Conservation (phyloP, 2,329 filamentous ascomycete genomes). For the Colletotrichum endophyticum region DNA sequence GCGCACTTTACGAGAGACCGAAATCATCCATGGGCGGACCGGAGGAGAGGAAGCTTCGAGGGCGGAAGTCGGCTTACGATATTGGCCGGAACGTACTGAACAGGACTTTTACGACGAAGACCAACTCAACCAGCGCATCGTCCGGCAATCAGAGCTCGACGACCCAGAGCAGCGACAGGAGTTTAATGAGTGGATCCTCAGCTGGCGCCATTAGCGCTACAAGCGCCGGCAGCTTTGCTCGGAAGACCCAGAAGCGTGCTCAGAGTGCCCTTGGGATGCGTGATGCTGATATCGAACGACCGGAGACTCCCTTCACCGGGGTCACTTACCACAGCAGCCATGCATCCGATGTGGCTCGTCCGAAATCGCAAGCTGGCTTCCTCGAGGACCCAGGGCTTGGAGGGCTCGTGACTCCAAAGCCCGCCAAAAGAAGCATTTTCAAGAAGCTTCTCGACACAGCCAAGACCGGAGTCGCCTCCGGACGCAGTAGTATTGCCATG, state of each 20-base stretch:
- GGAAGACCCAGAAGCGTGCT: constrained; percentile 69
- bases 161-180: constrained; percentile 80
- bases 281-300: constrained; percentile 59
- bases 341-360: constrained; percentile 64
- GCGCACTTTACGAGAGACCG: constrained; percentile 54
- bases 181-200: constrained; percentile 91
- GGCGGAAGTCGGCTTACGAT: constrained; percentile 81
- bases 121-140: constrained; percentile 80
- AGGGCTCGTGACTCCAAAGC: constrained; percentile 76
- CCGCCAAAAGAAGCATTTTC: constrained; percentile 88
- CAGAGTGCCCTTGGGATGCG: constrained; percentile 70
- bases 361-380: constrained; percentile 71
- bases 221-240: constrained; percentile 90
- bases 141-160: constrained; percentile 74
- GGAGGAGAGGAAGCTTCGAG: constrained; percentile 53
- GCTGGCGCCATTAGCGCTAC: constrained; percentile 92
- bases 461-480: constrained; percentile 91
- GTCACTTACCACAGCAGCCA: constrained; percentile 94
- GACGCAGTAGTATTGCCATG: constrained; percentile 81
- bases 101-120: constrained; percentile 88
- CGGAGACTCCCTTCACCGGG: constrained; percentile 72
- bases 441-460: constrained; percentile 94
- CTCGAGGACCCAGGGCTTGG: constrained; percentile 76
- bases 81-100: constrained; percentile 72
- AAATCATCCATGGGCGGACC: constrained; percentile 62